Evolutionary conservation across 2,329 filamentous ascomycete species (phyloP).

Genomic region (Phialophora chinensis): DNA sequence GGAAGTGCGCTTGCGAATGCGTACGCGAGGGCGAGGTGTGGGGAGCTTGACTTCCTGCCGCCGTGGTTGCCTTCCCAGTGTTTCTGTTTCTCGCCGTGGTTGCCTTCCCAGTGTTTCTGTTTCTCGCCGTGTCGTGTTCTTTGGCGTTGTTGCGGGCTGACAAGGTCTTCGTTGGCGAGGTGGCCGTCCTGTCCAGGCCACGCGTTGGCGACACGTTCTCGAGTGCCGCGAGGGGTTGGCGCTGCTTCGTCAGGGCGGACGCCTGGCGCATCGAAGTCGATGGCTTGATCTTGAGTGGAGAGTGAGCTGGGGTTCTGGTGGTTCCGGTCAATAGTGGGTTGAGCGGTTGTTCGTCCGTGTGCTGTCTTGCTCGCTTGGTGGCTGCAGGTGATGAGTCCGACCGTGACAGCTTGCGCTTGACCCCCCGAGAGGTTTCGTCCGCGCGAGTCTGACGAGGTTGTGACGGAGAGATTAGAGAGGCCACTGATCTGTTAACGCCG

Average conservation of each 20-base stretch:
- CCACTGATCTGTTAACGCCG: background rate
- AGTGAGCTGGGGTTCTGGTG: slow-evolving; percentile 1
- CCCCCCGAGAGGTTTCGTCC: background rate
- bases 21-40: background rate
- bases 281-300: slow-evolving; percentile 1
- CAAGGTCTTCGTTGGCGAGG: background rate
- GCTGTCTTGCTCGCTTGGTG: slow-evolving; percentile 1
- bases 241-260: background rate
- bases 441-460: background rate
- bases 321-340: background rate
- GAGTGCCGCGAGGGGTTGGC: slow-evolving; percentile 17
- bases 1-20: background rate
- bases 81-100: background rate
- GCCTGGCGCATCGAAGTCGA: background rate
- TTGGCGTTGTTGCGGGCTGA: background rate
- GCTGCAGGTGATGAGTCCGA: background rate
- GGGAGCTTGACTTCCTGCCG: background rate
- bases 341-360: background rate
- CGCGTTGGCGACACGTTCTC: slow-evolving; percentile 13
- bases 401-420: slow-evolving; percentile 5
- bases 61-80: background rate
- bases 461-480: background rate
- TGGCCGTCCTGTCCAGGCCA: background rate
- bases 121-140: background rate
- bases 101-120: background rate